A percentile compares a stretch with the other conserved stretches of the same genome.
Evolutionary conservation across 805 yeast genomes (phyloP).

Genomic region (Saturnispora diversa): DNA sequence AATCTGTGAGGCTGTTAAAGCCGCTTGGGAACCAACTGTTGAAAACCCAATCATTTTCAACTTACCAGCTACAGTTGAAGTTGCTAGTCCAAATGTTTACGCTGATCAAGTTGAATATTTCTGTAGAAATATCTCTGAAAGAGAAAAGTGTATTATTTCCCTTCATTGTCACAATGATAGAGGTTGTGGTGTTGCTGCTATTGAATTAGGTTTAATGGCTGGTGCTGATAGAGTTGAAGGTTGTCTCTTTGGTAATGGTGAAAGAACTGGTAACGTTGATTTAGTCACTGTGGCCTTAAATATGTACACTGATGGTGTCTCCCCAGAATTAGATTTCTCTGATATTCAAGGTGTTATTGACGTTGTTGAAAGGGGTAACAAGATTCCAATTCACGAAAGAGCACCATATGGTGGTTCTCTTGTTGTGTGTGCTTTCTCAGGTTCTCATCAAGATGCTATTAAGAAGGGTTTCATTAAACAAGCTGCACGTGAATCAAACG

Average conservation of each 20-base stretch:
- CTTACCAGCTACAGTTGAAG: constrained; percentile 76
- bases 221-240: constrained; percentile 85
- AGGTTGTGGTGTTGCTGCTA: constrained; percentile 80
- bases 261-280: constrained; percentile 80
- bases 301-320: constrained; percentile 69
- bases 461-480: constrained; percentile 37
- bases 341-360: constrained; percentile 60
- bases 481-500: constrained; percentile 40
- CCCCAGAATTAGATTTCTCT: constrained; percentile 65
- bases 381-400: constrained; percentile 64
- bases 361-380: constrained; percentile 67
- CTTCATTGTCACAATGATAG: constrained; percentile 74
- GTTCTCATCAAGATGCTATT: constrained; percentile 37
- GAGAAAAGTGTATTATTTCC: constrained; percentile 64
- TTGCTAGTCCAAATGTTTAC: constrained; percentile 64
- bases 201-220: constrained; percentile 69
- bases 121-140: constrained; percentile 55
- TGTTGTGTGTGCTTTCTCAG: constrained; percentile 73
- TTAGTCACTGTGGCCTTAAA: constrained; percentile 67
- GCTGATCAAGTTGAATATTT: constrained; percentile 79
- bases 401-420: constrained; percentile 78
- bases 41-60: constrained; percentile 71
- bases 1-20: constrained; percentile 72
- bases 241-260: constrained; percentile 77
- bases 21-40: constrained; percentile 71